A percentile compares a stretch with the other conserved stretches of the same genome.
phyloP scores from a whole-genome alignment of 2,329 filamentous ascomycete species.

The Pseudonectria foliicola region DNA sequence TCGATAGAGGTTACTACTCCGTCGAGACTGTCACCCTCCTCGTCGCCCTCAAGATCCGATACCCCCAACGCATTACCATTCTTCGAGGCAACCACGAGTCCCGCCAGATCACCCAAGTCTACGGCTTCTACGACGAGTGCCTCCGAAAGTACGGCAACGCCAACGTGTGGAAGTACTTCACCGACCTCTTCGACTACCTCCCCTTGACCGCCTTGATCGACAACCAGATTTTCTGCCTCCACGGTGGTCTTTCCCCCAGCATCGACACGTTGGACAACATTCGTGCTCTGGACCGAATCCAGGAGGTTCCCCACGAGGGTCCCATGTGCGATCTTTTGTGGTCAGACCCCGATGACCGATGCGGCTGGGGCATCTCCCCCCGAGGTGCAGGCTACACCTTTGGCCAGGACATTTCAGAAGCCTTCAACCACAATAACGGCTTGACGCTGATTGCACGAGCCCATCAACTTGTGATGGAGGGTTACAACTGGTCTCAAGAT shows the following conservation, averaged over 20 bases:
- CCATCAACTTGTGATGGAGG: slow-evolving; percentile 98
- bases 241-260: slow-evolving; percentile 92
- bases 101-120: slow-evolving; percentile 97
- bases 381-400: slow-evolving; percentile 94
- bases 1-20: slow-evolving; percentile 97
- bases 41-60: slow-evolving; percentile 94
- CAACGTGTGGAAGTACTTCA: slow-evolving; percentile 99
- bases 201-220: slow-evolving; percentile 95
- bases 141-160: slow-evolving; percentile 98
- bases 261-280: slow-evolving; percentile 97
- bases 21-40: slow-evolving; percentile 97
- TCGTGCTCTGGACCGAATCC: slow-evolving; percentile 86
- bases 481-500: slow-evolving; percentile 99
- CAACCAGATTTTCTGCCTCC: slow-evolving; percentile 98
- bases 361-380: slow-evolving; percentile 92
- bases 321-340: slow-evolving; percentile 97
- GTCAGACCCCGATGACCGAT: slow-evolving; percentile 96
- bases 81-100: slow-evolving; percentile 98
- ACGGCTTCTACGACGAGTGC: slow-evolving; percentile 99
- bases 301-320: slow-evolving; percentile 96
- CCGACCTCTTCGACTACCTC: slow-evolving; percentile 97
- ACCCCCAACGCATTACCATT: slow-evolving; percentile 95
- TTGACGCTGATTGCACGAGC: slow-evolving; percentile 91
- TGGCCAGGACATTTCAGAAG: slow-evolving; percentile 94
- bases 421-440: slow-evolving; percentile 98